Base-by-base conservation (phyloP, 495 filamentous ascomycete species). In the Podospora fimiseda region DNA sequence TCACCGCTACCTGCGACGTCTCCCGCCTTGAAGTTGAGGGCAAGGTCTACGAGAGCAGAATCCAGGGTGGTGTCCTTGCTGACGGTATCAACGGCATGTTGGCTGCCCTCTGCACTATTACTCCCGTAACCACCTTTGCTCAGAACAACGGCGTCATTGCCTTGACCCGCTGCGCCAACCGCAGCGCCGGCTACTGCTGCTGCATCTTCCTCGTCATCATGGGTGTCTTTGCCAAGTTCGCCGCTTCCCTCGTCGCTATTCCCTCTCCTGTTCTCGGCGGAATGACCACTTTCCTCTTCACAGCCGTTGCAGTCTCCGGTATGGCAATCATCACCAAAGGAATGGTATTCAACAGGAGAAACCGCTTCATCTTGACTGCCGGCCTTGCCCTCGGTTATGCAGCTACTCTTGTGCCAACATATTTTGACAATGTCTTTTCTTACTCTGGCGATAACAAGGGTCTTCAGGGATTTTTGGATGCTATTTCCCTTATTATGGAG, bases 141-240 rank as follows among this genome's bases (percentile, higher is more conserved):
- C 89, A 95, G 69, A 95, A 96, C 70, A 96, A 96, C 70, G 79
- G 90, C 57, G 91, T 96, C 51, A 95, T 96, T 56, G 85, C 89
- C 5, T 75, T 95, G 18, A 95, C 90, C 2, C 80, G 88, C 18
- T 95, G 90, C 66, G 90, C 90, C 0, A 96, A 93, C 68, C 81
- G 90, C 44, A 87, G 81, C 11, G 90, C 90, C 2, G 90, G 90
- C 9, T 95, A 89, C 56, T 76, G 71, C 56, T 79, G 73, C 60
- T 83, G 77, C 73, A 72, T 90, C 60, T 95, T 94, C 76, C 76
- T 96, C 16, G 69, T 96, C 48, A 64, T 95, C 64, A 90, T 91
- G 86, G 90, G 90, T 39, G 74, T 95, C 56, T 94, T 95, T 69
- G 83, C 89, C 51, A 95, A 95, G 58, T 94, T 95, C 66, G 89